A percentile compares a stretch with the other conserved stretches of the same genome.
These are phyloP conservation scores for Erythrophleum fordii DNA, from an alignment of 306 rosid species.

Conservation along the genomic window DNA sequence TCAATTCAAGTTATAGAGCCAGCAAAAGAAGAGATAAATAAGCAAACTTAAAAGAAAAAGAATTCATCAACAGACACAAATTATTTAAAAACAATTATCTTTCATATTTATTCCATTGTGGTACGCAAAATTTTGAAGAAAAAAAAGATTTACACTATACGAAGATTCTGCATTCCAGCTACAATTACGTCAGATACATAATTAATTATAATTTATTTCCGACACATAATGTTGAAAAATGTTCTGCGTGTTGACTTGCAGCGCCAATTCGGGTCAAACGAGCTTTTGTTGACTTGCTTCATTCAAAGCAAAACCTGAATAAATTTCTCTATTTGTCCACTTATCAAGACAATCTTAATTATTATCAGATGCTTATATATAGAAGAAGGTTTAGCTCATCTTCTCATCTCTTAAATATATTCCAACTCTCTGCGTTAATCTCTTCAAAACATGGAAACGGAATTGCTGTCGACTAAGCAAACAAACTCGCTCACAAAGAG, in stretches of 20 bases:
- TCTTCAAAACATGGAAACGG: constrained; percentile 33
- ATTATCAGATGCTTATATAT: background rate
- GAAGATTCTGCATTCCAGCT: too few species aligned
- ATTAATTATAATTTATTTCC: too few species aligned
- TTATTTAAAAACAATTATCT: too few species aligned
- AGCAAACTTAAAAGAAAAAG: background rate
- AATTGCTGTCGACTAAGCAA: constrained; percentile 23
- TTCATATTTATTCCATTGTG: too few species aligned
- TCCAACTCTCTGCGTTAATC: background rate
- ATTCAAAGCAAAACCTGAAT: background rate
- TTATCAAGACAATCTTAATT: background rate
- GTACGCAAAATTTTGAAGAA: too few species aligned
- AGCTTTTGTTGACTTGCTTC: background rate
- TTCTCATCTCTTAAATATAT: background rate
- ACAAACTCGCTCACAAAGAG: constrained; percentile 26
- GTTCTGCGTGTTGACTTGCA: background rate
- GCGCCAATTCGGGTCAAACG: background rate
- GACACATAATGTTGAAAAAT: background rate
- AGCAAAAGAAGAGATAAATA: background rate
- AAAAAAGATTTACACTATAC: too few species aligned
- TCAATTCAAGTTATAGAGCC: background rate
- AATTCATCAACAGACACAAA: too few species aligned
- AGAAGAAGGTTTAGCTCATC: background rate
- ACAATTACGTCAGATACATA: too few species aligned
- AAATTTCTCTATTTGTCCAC: background rate